Percentiles rank a stretch among this genome's conserved stretches.
These are phyloP conservation scores for Pseudozyma tsukubaensis DNA, from an alignment of 1,284 basidiomycete species.

Conservation along the genomic window DNA sequence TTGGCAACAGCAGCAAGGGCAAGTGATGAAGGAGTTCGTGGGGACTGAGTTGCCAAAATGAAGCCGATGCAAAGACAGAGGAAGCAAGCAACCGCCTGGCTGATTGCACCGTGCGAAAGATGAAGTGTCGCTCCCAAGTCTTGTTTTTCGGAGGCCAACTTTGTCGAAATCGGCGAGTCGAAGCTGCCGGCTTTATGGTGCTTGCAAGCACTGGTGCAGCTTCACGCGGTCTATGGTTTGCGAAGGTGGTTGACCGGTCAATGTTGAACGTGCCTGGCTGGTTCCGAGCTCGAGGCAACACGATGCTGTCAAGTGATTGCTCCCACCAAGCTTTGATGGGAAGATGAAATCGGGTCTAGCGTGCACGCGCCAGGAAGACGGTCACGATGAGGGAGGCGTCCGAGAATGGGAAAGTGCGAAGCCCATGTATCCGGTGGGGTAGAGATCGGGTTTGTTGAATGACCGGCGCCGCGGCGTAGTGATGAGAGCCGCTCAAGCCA, in stretches of 20 bases:
- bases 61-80: slow-evolving; percentile 22
- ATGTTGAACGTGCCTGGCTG: not conserved
- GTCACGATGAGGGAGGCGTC: not conserved
- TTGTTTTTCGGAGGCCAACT: not conserved
- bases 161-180: not conserved
- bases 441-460: not conserved
- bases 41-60: slow-evolving; percentile 27
- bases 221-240: not conserved
- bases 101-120: slow-evolving; percentile 33
- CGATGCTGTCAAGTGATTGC: not conserved
- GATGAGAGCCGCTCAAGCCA: not conserved
- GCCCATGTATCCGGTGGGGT: slow-evolving; percentile 4
- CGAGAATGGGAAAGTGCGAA: not conserved
- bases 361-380: not conserved
- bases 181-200: slow-evolving; percentile 1
- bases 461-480: not conserved
- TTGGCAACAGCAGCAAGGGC: slow-evolving; percentile 7
- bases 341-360: not conserved
- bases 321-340: not conserved
- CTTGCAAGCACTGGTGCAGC: not conserved
- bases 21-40: slow-evolving; percentile 21
- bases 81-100: slow-evolving; percentile 28
- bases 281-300: not conserved
- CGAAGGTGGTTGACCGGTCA: no score
- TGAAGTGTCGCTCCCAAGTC: slow-evolving; percentile 6